A percentile compares a stretch with the other conserved stretches of the same genome.
Conservation (phyloP, 192 early-diverging fungal genomes). For the Mortierella claussenii region DNA sequence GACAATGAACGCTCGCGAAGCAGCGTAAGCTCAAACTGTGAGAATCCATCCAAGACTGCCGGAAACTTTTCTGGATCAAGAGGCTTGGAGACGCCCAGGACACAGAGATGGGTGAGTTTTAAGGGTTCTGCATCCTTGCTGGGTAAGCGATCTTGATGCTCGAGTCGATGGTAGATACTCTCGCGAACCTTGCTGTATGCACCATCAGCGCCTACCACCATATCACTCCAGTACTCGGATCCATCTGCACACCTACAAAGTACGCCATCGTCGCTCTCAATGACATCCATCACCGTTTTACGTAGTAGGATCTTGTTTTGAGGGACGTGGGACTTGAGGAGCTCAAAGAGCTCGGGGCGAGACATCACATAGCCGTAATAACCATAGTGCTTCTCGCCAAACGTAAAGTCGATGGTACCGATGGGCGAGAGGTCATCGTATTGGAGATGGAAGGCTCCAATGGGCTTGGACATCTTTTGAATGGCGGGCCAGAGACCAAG, state of each 20-base stretch:
- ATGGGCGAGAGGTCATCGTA: conserved; percentile 18
- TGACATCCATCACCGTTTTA: conserved; percentile 15
- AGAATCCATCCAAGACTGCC: conserved; percentile 4
- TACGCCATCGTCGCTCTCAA: conserved; percentile 13
- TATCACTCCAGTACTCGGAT: conserved; percentile 22
- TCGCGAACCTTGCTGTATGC: conserved; percentile 31
- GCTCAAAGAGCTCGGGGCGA: conserved; percentile 27
- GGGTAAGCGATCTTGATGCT: conserved; percentile 4
- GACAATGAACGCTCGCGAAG: conserved; percentile 1
- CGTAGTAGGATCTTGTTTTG: conserved; percentile 8
- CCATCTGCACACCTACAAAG: conserved; percentile 17
- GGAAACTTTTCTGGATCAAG: conserved; percentile 13
- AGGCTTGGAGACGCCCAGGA: conserved; percentile 22
- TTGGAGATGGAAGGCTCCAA: conserved; percentile 18
- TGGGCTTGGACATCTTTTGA: conserved; percentile 26
- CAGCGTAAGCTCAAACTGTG: conserved; percentile 27
- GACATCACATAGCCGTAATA: conserved; percentile 32
- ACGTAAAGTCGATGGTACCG: conserved; percentile 23
- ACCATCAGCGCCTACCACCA: conserved; percentile 37
- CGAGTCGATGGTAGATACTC: conserved; percentile 12
- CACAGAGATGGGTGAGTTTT: conserved; percentile 14
- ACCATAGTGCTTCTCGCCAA: conserved; percentile 32
- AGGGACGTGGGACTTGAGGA: conserved; percentile 20
- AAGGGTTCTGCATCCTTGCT: conserved; percentile 7
- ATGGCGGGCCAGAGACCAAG: conserved; percentile 34